phyloP scores from a whole-genome alignment of 2,329 filamentous ascomycete species.

The Nigrograna mackinnonii region DNA sequence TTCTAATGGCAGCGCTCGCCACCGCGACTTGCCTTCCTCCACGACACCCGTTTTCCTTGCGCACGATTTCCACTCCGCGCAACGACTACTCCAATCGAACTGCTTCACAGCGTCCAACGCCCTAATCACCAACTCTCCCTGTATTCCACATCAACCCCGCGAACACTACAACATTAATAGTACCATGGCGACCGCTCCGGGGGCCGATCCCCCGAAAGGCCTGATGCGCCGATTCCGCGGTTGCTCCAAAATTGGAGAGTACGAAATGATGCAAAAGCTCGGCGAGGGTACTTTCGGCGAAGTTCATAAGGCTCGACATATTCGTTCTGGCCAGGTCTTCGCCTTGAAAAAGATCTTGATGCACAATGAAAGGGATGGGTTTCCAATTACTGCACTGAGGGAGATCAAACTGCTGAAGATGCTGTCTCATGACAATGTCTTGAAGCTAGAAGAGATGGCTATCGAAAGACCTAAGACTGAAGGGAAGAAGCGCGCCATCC shows the following conservation, averaged over 20 bases:
- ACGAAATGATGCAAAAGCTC: conserved; percentile 79
- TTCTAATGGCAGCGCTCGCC: conserved; percentile 25
- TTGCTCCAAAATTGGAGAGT: conserved; percentile 81
- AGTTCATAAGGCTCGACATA: conserved; percentile 85
- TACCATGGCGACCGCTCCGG: conserved; percentile 7
- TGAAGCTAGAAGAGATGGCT: conserved; percentile 92
- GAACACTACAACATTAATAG: no score
- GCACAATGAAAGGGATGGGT: conserved; percentile 99
- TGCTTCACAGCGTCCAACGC: conserved; percentile 16
- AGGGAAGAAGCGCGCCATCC: conserved; percentile 69
- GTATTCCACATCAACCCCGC: conserved; percentile 3
- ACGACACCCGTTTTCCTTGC: conserved; percentile 12
- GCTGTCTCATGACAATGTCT: conserved; percentile 85
- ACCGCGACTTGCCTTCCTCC: conserved; percentile 10
- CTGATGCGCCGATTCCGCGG: conserved; percentile 69
- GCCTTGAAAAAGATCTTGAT: conserved; percentile 98
- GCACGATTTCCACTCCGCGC: conserved; percentile 13
- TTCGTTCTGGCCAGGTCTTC: conserved; percentile 73
- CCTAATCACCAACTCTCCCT: conserved; percentile 3
- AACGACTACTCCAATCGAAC: conserved; percentile 8
- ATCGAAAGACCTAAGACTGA: conserved; percentile 72
- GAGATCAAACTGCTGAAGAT: conserved; percentile 98
- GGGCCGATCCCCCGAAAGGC: conserved; percentile 51
- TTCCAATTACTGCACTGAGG: conserved; percentile 95
- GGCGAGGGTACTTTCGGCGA: conserved; percentile 97